These are phyloP conservation scores for Tuber borchii DNA, from an alignment of 495 filamentous ascomycete genomes.

Conservation along the genomic window DNA sequence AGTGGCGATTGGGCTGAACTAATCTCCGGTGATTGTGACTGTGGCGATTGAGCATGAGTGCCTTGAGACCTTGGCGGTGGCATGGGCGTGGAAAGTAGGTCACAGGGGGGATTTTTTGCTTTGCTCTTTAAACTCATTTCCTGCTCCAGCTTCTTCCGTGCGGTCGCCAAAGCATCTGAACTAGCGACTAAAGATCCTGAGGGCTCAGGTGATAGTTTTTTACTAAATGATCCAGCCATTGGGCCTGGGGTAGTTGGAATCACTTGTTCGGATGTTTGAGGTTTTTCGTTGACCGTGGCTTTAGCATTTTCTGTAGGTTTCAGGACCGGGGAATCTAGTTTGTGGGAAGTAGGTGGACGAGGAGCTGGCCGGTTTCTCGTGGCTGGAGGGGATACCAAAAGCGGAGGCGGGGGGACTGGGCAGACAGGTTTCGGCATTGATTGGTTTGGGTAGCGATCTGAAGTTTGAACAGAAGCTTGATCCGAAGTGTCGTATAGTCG, in stretches of 20 bases:
- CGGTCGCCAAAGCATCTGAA: constrained; percentile 19
- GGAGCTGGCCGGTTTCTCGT: background rate
- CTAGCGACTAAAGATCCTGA: background rate
- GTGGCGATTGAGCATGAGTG: background rate
- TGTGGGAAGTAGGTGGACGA: background rate
- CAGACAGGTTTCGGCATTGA: background rate
- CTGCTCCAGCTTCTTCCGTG: constrained; percentile 20
- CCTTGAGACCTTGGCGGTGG: background rate
- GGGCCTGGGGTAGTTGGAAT: background rate
- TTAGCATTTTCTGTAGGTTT: background rate
- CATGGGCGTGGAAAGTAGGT: background rate
- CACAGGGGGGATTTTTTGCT: background rate
- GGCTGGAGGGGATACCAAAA: background rate
- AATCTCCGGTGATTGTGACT: background rate
- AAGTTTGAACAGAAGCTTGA: background rate
- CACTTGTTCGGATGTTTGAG: background rate
- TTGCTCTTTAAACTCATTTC: constrained; percentile 11
- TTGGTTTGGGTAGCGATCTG: background rate
- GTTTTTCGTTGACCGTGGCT: background rate
- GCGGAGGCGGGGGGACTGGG: background rate
- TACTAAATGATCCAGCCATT: background rate
- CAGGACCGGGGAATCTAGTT: background rate
- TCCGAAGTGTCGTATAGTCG: background rate
- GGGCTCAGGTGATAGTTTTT: background rate
- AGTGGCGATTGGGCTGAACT: background rate